Evolutionary conservation across 805 yeast genomes (phyloP).

Genomic region (Candida railenensis): DNA sequence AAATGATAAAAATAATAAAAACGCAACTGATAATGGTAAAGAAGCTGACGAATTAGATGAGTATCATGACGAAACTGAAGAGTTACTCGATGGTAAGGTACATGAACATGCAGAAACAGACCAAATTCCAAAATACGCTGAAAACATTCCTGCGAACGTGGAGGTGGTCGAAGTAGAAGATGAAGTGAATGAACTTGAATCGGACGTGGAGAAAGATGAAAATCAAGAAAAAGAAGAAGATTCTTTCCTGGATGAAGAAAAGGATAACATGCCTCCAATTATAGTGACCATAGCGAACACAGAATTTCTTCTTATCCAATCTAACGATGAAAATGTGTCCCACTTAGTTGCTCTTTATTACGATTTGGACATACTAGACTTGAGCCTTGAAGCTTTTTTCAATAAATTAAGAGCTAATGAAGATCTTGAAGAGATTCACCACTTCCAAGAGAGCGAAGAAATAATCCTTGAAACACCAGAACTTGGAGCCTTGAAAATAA

Average conservation of each 20-base stretch:
- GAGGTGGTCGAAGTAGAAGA: background rate
- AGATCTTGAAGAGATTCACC: constrained; percentile 23
- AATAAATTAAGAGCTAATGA: constrained; percentile 23
- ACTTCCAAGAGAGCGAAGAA: constrained; percentile 25
- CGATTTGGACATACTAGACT: constrained; percentile 13
- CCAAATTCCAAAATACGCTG: background rate
- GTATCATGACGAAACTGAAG: background rate
- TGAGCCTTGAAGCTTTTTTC: constrained; percentile 25
- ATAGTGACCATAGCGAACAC: constrained; percentile 22
- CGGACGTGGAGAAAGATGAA: background rate
- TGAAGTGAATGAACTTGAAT: background rate
- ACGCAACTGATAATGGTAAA: background rate
- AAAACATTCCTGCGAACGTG: background rate
- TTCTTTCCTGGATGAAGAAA: background rate
- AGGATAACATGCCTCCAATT: constrained; percentile 15
- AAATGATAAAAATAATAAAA: background rate
- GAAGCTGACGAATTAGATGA: background rate
- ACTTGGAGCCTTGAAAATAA: constrained; percentile 21
- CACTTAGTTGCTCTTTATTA: constrained; percentile 28
- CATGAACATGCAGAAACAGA: background rate
- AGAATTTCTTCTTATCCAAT: constrained; percentile 26
- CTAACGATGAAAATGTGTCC: constrained; percentile 13
- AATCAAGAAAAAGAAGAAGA: background rate
- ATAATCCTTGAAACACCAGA: constrained; percentile 27
- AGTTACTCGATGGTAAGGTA: background rate